Conservation (phyloP, 2,329 filamentous ascomycete species). For the Verticillium klebahnii region DNA sequence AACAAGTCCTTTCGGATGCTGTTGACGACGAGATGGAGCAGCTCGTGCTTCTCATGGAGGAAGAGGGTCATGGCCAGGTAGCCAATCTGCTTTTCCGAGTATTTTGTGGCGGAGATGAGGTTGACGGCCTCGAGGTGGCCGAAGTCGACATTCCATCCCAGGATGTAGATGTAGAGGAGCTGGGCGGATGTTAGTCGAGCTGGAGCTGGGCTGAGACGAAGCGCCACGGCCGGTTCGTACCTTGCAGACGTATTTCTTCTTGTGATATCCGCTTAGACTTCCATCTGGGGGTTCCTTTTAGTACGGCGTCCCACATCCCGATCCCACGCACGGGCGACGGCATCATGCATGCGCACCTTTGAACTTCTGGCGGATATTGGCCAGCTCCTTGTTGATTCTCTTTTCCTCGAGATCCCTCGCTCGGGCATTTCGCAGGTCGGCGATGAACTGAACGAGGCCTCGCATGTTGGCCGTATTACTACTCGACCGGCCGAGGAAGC, state of each 20-base stretch:
- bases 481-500: conserved; percentile 63
- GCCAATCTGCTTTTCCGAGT: conserved; percentile 98
- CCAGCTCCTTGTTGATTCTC: conserved; percentile 98
- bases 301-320: conserved; percentile 5
- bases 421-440: conserved; percentile 89
- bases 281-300: conserved; percentile 56
- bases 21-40: conserved; percentile 94
- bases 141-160: conserved; percentile 99
- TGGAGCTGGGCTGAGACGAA: conserved; percentile 1
- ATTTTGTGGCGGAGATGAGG: conserved; percentile 92
- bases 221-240: conserved; percentile 29
- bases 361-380: conserved; percentile 98
- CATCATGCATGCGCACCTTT: conserved; percentile 53
- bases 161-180: conserved; percentile 97
- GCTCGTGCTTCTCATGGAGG: conserved; percentile 93
- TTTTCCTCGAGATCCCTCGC: conserved; percentile 97
- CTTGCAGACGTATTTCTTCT: conserved; percentile 99
- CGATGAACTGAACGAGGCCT: conserved; percentile 96
- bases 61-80: conserved; percentile 97
- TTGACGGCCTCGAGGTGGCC: conserved; percentile 98
- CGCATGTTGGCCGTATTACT: conserved; percentile 65
- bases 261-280: conserved; percentile 91
- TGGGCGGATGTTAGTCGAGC: conserved; percentile 18
- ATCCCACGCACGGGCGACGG: not conserved
- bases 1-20: conserved; percentile 95